Evolutionary conservation across 192 early-diverging fungal genomes (phyloP), one percentile per base, ranked within the genome.

Genomic region (Coemansia sp.): DNA sequence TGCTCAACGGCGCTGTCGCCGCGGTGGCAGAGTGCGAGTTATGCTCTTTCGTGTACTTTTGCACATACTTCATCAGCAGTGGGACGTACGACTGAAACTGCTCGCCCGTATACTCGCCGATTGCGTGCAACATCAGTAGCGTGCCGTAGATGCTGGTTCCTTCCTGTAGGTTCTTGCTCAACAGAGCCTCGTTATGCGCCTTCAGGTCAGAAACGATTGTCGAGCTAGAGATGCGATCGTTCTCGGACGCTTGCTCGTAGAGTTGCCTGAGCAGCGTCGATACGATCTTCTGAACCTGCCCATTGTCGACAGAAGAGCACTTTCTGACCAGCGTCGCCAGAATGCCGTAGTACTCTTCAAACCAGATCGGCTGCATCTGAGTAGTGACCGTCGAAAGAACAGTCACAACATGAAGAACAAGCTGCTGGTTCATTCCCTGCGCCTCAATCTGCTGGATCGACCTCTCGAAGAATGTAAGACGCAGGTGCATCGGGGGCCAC

Each of bases 1-100:
- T 35, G 22, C 49, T 35, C 13, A 70, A 54, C 10, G 69, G 54
- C 14, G 54, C 54, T 15, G 54, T 34, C 15, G 54, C 54, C 15
- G 54, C 32, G 11, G 54, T 56, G 13, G 72, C 65, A 11, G 78
- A 59, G 45, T 80, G 83, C 29, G 84, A 75, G 45, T 84, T 87
- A 69, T 93, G 89, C 34, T 96, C 95, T 66, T 91, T 95, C 35
- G 91, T 88, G 22, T 96, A 82, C 70, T 90, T 92, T 66, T 91
- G 88, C 0, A 97, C 76, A 6, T 95, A 73, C 64, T 92, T 93
- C 76, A 95, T 89, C 45, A 99, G 66, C 23, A 86, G 87, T 15
- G 88, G 80, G 6, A 96, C 83, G 69, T 89, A 89, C 32, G 75
- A 70, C 74, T 92, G 88, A 34, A 92, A 79, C 23, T 87, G 85